phyloP scores from a whole-genome alignment of 495 filamentous ascomycete genomes.

The Elasticomyces elasticus region DNA sequence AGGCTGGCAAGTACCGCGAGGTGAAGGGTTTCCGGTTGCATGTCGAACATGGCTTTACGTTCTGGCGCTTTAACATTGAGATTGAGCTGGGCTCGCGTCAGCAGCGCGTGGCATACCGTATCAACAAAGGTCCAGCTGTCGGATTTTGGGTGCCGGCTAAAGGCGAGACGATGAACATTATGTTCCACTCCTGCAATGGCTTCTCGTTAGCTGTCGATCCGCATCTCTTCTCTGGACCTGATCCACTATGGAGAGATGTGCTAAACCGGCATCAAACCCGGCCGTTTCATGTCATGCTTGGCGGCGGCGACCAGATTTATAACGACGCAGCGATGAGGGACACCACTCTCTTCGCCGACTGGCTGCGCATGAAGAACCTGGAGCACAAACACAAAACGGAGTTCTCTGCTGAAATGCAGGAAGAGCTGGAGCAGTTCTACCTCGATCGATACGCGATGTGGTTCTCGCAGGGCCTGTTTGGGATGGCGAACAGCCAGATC shows the following conservation, averaged over 20 bases:
- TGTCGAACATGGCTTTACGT: constrained; percentile 77
- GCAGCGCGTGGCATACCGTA: constrained; percentile 83
- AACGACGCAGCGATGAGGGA: constrained; percentile 74
- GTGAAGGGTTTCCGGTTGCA: constrained; percentile 74
- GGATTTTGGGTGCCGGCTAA: constrained; percentile 90
- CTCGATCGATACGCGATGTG: constrained; percentile 75
- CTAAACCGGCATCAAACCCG: constrained; percentile 84
- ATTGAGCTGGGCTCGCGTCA: constrained; percentile 69
- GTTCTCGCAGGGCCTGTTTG: constrained; percentile 93
- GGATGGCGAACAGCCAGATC: constrained; percentile 84
- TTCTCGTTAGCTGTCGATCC: constrained; percentile 75
- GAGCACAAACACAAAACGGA: constrained; percentile 63
- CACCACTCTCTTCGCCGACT: constrained; percentile 63
- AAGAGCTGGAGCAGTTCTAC: constrained; percentile 79
- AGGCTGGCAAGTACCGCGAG: constrained; percentile 62
- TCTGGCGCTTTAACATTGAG: constrained; percentile 93
- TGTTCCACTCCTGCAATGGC: constrained; percentile 97
- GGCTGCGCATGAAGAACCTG: constrained; percentile 72
- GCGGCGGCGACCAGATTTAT: constrained; percentile 94
- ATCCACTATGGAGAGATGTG: constrained; percentile 94
- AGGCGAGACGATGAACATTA: constrained; percentile 89
- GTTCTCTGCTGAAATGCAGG: constrained; percentile 67
- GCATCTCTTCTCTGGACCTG: constrained; percentile 73
- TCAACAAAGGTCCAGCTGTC: constrained; percentile 81
- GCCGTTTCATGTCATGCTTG: constrained; percentile 97